Conservation (phyloP, 2,329 filamentous ascomycete genomes). For the Cytospora schulzeri region DNA sequence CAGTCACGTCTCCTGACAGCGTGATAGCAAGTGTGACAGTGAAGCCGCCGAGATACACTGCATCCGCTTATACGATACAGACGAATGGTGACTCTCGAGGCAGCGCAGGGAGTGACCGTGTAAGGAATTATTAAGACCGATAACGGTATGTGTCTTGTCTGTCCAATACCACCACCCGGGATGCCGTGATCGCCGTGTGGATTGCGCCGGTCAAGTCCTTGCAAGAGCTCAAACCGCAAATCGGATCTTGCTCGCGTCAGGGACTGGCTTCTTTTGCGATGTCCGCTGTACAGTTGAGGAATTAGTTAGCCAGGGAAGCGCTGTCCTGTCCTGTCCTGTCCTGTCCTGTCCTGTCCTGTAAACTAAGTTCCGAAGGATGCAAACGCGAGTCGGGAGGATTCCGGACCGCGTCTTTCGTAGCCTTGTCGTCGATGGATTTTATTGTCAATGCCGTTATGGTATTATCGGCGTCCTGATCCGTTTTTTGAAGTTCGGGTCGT, state of each 20-base stretch:
- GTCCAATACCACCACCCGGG: conserved; percentile 2
- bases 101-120: conserved; percentile 11
- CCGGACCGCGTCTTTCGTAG: not conserved
- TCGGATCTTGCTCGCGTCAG: conserved; percentile 6
- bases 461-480: conserved; percentile 1
- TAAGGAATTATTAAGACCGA: not conserved
- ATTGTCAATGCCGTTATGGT: not conserved
- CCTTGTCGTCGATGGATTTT: not conserved
- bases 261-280: conserved; percentile 5
- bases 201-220: conserved; percentile 13
- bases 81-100: not conserved
- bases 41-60: conserved; percentile 8
- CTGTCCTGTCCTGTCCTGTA: too few species aligned
- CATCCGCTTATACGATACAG: conserved; percentile 6
- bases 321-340: too few species aligned
- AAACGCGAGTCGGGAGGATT: conserved; percentile 1
- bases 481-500: not conserved
- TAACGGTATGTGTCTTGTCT: not conserved
- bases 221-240: not conserved
- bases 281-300: conserved; percentile 14
- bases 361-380: conserved; percentile 1
- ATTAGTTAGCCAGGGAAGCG: conserved; percentile 1
- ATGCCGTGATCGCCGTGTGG: conserved; percentile 18
- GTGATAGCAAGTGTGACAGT: conserved; percentile 19
- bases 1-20: conserved; percentile 7